Evolutionary conservation across 1,139 yeast species (phyloP).

Genomic region (Diutina sp.): DNA sequence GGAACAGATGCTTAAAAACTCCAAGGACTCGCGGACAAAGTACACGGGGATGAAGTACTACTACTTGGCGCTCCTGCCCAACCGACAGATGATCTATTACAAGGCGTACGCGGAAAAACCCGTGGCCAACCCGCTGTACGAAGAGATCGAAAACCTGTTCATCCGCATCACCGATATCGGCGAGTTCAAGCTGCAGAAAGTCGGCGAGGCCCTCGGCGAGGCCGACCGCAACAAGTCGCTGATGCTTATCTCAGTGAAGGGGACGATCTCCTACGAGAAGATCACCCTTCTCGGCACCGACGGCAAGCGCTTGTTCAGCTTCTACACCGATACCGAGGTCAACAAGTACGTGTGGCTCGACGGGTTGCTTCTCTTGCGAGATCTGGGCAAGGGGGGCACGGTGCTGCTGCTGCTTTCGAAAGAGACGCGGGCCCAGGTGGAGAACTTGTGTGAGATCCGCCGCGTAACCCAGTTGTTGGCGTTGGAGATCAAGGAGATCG

Average conservation of each 20-base stretch:
- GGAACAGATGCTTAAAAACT: slow-evolving; percentile 20
- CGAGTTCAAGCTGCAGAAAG: slow-evolving; percentile 29
- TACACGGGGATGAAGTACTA: slow-evolving; percentile 22
- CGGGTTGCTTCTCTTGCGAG: slow-evolving; percentile 38
- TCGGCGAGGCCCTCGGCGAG: slow-evolving; percentile 29
- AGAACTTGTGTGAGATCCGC: slow-evolving; percentile 44
- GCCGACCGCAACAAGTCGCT: slow-evolving; percentile 22
- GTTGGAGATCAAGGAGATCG: slow-evolving; percentile 16
- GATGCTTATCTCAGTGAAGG: slow-evolving; percentile 36
- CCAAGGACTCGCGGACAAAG: slow-evolving; percentile 12
- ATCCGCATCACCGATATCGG: slow-evolving; percentile 23
- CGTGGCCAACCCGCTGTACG: slow-evolving; percentile 42
- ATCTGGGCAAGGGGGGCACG: slow-evolving; percentile 30
- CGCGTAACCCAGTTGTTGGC: slow-evolving; percentile 54
- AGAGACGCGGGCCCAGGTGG: slow-evolving; percentile 49
- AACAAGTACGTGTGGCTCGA: slow-evolving; percentile 69
- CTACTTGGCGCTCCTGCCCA: slow-evolving; percentile 61
- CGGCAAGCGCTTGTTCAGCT: slow-evolving; percentile 31
- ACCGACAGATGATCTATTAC: slow-evolving; percentile 47
- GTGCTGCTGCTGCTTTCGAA: slow-evolving; percentile 22
- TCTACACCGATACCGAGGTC: slow-evolving; percentile 63
- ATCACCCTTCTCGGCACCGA: slow-evolving; percentile 35
- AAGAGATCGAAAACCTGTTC: slow-evolving; percentile 26
- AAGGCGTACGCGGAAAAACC: slow-evolving; percentile 43
- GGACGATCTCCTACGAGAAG: slow-evolving; percentile 43